A percentile compares a stretch with the other conserved stretches of the same genome.
Conservation (phyloP, 257 asterid species). For the Schizonepeta tenuifolia region DNA sequence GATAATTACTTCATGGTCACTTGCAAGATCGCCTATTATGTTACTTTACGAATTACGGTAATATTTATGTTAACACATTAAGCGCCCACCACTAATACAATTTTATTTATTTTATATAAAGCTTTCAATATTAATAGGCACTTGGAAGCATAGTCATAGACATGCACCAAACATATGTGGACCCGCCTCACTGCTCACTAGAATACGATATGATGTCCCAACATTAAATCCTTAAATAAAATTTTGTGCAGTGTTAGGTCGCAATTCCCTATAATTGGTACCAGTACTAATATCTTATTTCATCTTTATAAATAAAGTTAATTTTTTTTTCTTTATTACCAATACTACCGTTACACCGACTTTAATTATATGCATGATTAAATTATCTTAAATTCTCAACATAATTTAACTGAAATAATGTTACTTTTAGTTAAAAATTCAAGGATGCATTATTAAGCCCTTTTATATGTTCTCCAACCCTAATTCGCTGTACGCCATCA, state of each 20-base stretch:
- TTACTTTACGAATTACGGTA: too few species aligned
- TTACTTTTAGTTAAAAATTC: background rate
- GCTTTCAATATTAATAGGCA: background rate
- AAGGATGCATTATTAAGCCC: background rate
- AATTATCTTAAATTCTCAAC: background rate
- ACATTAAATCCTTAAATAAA: slow-evolving; percentile 3
- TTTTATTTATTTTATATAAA: too few species aligned
- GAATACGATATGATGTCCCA: background rate
- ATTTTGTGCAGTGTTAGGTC: slow-evolving; percentile 25
- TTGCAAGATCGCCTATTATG: too few species aligned
- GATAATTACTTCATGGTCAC: too few species aligned
- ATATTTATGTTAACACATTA: too few species aligned
- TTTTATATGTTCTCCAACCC: background rate
- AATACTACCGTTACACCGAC: background rate
- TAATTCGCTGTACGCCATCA: background rate
- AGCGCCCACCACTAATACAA: too few species aligned
- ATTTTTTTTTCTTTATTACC: slow-evolving; percentile 24
- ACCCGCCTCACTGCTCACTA: background rate
- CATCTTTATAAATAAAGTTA: slow-evolving; percentile 30
- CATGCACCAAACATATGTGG: slow-evolving; percentile 20
- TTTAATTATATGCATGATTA: background rate
- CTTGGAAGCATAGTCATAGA: background rate
- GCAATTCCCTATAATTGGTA: slow-evolving; percentile 29
- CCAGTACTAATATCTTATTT: background rate
- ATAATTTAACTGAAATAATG: background rate